A percentile compares a stretch with the other conserved stretches of the same genome.
phyloP scores from a whole-genome alignment of 2,329 filamentous ascomycete species.

The Trichophaea hybrida region DNA sequence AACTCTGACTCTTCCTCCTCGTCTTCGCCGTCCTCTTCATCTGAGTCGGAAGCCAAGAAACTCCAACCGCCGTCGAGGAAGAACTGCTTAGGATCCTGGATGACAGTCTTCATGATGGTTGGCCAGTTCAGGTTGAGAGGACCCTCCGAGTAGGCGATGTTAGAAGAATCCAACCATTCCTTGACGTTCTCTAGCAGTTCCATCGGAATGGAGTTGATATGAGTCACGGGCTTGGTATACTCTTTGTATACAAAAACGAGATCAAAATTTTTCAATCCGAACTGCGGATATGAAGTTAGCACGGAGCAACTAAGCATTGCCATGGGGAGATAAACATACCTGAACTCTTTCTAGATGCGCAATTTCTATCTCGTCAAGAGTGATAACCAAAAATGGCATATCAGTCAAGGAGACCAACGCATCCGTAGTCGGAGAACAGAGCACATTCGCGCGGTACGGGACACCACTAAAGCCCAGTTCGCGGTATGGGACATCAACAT shows the following conservation, averaged over 20 bases:
- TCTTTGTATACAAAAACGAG: slow-evolving; percentile 98
- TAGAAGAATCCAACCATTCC: slow-evolving; percentile 91
- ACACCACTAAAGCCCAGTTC: slow-evolving; percentile 96
- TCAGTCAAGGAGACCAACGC: slow-evolving; percentile 94
- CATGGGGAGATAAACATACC: slow-evolving; percentile 15
- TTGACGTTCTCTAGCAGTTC: slow-evolving; percentile 91
- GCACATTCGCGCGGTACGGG: slow-evolving; percentile 85
- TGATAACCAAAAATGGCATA: slow-evolving; percentile 90
- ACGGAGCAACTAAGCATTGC: not conserved
- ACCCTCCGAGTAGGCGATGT: slow-evolving; percentile 87
- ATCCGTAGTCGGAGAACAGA: slow-evolving; percentile 91
- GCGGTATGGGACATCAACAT: slow-evolving; percentile 86
- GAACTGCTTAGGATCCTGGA: slow-evolving; percentile 83
- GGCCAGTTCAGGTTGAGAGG: slow-evolving; percentile 97
- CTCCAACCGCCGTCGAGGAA: slow-evolving; percentile 92
- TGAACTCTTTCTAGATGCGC: slow-evolving; percentile 89
- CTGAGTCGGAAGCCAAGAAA: slow-evolving; percentile 76
- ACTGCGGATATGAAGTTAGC: slow-evolving; percentile 37
- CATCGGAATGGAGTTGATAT: slow-evolving; percentile 96
- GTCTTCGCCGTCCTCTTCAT: slow-evolving; percentile 62
- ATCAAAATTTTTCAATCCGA: slow-evolving; percentile 97
- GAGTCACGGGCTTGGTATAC: slow-evolving; percentile 74
- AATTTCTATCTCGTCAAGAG: slow-evolving; percentile 87
- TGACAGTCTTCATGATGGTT: slow-evolving; percentile 98
- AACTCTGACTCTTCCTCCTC: slow-evolving; percentile 85